Conservation (phyloP, 2,329 filamentous ascomycete genomes). For the Trichoderma pleuroti region DNA sequence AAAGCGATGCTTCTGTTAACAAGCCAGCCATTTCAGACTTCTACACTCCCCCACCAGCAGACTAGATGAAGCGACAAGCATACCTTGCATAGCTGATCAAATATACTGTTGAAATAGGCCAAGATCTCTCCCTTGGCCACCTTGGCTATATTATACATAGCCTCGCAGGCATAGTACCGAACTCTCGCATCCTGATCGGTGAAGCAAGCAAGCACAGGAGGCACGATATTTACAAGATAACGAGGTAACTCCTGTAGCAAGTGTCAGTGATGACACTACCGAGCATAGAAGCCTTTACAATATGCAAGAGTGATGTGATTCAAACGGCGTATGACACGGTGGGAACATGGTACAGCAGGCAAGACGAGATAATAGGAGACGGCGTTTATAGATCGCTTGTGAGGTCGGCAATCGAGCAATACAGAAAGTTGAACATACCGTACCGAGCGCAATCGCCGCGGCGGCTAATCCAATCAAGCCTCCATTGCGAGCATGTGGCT, state of each 20-base stretch:
- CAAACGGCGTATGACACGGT: not conserved
- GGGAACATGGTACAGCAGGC: not conserved
- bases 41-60: not conserved
- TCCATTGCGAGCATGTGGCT: constrained; percentile 93
- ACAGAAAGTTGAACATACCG: constrained; percentile 55
- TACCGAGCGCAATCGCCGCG: constrained; percentile 89
- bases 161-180: constrained; percentile 97
- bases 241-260: constrained; percentile 79
- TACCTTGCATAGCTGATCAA: constrained; percentile 95
- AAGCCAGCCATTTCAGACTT: not conserved
- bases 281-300: not conserved
- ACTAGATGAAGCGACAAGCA: not conserved
- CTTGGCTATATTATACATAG: constrained; percentile 99
- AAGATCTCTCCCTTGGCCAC: constrained; percentile 97
- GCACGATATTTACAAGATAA: constrained; percentile 90
- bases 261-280: constrained; percentile 48
- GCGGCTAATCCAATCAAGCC: constrained; percentile 93
- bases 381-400: not conserved
- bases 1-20: constrained; percentile 1
- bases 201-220: constrained; percentile 94
- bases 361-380: not conserved
- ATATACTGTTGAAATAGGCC: constrained; percentile 97
- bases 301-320: not conserved
- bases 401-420: not conserved
- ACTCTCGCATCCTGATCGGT: constrained; percentile 96